phyloP scores from a whole-genome alignment of 169 alveolate species.

The Eimeria acervulina region DNA sequence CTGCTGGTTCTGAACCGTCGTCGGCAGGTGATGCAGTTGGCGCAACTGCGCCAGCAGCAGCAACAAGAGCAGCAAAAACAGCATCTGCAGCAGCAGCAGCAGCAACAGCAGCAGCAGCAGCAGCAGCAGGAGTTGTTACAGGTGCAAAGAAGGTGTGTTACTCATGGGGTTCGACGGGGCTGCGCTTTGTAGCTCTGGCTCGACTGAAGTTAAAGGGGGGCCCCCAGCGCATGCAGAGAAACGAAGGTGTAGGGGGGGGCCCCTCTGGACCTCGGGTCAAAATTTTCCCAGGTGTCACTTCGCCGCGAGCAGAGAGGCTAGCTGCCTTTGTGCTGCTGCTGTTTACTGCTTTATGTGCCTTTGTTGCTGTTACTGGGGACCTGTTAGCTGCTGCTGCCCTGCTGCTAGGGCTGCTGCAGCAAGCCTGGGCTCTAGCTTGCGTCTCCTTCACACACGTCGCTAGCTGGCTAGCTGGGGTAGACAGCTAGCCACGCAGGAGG shows the following conservation, averaged over 20 bases:
- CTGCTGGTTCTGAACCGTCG: neutral
- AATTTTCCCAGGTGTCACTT: conserved; percentile 31
- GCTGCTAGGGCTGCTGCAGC: neutral
- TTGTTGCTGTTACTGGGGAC: conserved; percentile 74
- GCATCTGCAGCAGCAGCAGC: neutral
- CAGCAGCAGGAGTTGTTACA: conserved; percentile 41
- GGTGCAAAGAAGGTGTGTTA: neutral
- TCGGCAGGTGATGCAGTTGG: neutral
- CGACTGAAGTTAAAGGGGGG: neutral
- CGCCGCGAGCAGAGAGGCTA: conserved; percentile 39
- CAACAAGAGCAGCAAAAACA: neutral
- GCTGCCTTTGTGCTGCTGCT: conserved; percentile 61
- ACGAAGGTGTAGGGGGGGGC: neutral
- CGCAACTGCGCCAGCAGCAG: neutral
- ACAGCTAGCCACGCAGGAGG: too few relatives aligned
- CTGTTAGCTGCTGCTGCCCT: neutral
- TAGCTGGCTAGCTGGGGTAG: conserved; percentile 12
- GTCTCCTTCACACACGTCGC: neutral
- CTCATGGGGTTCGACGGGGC: neutral
- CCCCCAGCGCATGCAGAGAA: neutral
- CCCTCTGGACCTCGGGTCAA: conserved; percentile 34
- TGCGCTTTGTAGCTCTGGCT: neutral
- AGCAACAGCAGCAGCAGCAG: neutral
- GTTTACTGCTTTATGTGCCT: conserved; percentile 41
- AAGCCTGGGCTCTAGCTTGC: neutral